Conservation (phyloP, 441 rosid species). For the Capsella rubella region DNA sequence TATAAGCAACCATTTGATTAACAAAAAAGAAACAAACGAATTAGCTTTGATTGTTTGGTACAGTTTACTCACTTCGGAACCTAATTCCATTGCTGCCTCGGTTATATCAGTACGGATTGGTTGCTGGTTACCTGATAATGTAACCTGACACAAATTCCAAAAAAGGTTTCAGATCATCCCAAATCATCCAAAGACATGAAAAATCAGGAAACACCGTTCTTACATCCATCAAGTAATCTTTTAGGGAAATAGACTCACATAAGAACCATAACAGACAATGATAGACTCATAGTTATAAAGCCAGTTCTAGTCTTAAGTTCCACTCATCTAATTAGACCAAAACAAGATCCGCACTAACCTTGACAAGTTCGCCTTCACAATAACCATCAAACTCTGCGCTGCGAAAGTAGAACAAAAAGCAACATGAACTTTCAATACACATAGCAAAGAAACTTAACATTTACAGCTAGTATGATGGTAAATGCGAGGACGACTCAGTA, state of each 20-base stretch:
- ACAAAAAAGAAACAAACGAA: neutral
- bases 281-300: too few species aligned
- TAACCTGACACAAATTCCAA: constrained; percentile 55
- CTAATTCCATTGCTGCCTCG: constrained; percentile 96
- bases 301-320: too few species aligned
- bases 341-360: constrained; percentile 54
- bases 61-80: constrained; percentile 67
- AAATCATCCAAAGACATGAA: neutral
- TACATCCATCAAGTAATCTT: too few species aligned
- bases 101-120: constrained; percentile 91
- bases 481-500: constrained; percentile 36
- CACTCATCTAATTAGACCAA: neutral
- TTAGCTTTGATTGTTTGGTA: neutral
- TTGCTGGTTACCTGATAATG: constrained; percentile 89
- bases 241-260: too few species aligned
- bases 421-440: constrained; percentile 25
- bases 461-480: neutral
- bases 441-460: constrained; percentile 9
- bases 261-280: too few species aligned
- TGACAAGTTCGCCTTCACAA: constrained; percentile 91
- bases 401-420: constrained; percentile 41
- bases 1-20: constrained; percentile 30
- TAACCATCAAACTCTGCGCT: constrained; percentile 98
- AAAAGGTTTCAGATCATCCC: neutral
- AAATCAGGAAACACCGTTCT: too few species aligned